A percentile compares a stretch with the other conserved stretches of the same genome.
These are phyloP conservation scores for Cadophora luteo-olivacea DNA, from an alignment of 2,329 filamentous ascomycete species.

Conservation along the genomic window DNA sequence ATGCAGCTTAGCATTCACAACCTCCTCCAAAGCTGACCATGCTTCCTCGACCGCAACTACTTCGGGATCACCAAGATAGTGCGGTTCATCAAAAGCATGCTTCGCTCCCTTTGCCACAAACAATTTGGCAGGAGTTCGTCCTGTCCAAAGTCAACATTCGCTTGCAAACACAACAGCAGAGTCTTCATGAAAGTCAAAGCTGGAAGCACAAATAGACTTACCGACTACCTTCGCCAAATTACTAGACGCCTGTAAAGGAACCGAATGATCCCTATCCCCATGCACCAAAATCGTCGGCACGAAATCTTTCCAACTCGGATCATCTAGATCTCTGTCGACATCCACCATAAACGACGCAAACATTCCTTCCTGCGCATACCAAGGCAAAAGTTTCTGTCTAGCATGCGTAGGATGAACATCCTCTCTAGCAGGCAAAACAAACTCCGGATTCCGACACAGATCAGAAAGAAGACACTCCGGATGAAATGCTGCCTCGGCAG, in stretches of 20 bases:
- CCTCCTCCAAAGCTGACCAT: conserved; percentile 14
- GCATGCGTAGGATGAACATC: neutral
- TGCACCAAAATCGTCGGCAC: conserved; percentile 23
- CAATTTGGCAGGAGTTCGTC: conserved; percentile 12
- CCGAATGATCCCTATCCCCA: conserved; percentile 17
- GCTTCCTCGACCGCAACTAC: conserved; percentile 12
- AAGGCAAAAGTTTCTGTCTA: conserved; percentile 11
- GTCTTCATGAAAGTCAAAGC: neutral
- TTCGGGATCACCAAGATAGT: conserved; percentile 16
- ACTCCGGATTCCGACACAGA: conserved; percentile 15
- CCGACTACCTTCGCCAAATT: conserved; percentile 16
- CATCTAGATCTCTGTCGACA: conserved; percentile 10
- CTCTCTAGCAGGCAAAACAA: neutral
- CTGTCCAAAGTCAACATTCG: neutral
- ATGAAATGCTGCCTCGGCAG: conserved; percentile 12
- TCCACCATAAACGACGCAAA: conserved; percentile 13
- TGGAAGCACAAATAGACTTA: conserved; percentile 1
- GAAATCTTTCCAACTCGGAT: conserved; percentile 20
- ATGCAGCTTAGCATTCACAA: conserved; percentile 10
- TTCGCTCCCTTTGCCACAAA: conserved; percentile 6
- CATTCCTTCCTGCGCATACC: conserved; percentile 16
- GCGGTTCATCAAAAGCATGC: conserved; percentile 16
- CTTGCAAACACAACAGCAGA: neutral
- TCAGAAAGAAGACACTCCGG: conserved; percentile 14
- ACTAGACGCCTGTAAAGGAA: conserved; percentile 15